Evolutionary conservation across 345 rosid species (phyloP).

Genomic region (Heritiera littoralis): DNA sequence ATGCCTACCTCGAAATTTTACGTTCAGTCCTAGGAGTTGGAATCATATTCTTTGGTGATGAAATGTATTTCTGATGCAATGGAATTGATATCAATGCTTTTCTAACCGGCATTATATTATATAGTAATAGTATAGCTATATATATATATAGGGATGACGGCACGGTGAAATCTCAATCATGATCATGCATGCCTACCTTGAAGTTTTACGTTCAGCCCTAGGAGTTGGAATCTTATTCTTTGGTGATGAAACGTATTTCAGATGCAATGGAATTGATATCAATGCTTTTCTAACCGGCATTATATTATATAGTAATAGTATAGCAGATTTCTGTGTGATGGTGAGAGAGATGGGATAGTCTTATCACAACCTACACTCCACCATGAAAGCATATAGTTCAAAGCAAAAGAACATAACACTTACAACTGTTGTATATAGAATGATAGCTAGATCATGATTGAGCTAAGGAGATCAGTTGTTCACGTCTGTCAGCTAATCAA

Average conservation of each 20-base stretch:
- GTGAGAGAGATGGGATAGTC: not conserved
- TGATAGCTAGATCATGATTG: conserved; percentile 15
- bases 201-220: conserved; percentile 10
- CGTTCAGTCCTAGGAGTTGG: conserved; percentile 16
- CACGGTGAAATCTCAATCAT: not conserved
- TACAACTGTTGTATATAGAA: conserved; percentile 1
- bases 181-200: not conserved
- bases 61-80: not conserved
- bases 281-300: not conserved
- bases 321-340: not conserved
- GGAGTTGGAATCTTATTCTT: conserved; percentile 27
- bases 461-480: conserved; percentile 1
- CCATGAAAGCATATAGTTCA: not conserved
- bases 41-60: conserved; percentile 22
- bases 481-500: not conserved
- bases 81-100: not conserved
- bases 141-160: not conserved
- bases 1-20: conserved; percentile 13
- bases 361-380: not conserved
- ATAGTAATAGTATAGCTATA: not conserved
- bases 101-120: no score
- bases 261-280: conserved; percentile 6
- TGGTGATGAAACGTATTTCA: not conserved
- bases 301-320: not conserved
- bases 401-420: not conserved